Conservation (phyloP, 805 yeast species). For the Sporopachydermia quercuum region DNA sequence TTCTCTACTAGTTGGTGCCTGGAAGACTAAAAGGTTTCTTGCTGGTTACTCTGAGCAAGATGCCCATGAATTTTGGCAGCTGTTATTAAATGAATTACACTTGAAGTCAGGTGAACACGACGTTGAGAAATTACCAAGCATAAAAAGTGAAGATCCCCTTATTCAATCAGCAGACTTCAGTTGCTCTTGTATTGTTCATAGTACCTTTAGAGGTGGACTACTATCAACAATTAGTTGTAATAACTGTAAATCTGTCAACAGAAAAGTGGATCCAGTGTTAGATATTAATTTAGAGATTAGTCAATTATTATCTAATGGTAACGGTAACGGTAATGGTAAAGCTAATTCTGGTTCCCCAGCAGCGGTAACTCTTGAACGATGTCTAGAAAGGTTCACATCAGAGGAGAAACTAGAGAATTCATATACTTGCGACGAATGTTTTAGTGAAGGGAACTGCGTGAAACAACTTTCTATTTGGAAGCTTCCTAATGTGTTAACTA, state of each 20-base stretch:
- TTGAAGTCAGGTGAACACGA: slow-evolving; percentile 40
- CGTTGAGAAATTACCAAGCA: slow-evolving; percentile 70
- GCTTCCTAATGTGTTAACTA: slow-evolving; percentile 63
- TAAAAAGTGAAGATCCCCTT: slow-evolving; percentile 42
- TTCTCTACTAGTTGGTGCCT: slow-evolving; percentile 65
- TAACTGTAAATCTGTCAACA: slow-evolving; percentile 47
- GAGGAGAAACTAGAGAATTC: slow-evolving; percentile 62
- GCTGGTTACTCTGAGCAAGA: slow-evolving; percentile 98
- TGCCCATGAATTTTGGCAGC: slow-evolving; percentile 97
- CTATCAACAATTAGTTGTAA: slow-evolving; percentile 68
- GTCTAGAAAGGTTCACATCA: slow-evolving; percentile 64
- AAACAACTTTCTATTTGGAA: slow-evolving; percentile 57
- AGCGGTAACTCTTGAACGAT: slow-evolving; percentile 33
- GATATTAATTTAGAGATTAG: slow-evolving; percentile 73
- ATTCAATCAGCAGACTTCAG: slow-evolving; percentile 2
- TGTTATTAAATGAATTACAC: slow-evolving; percentile 75
- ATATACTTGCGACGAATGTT: slow-evolving; percentile 59
- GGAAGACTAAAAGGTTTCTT: slow-evolving; percentile 70
- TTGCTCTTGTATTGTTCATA: slow-evolving; percentile 74
- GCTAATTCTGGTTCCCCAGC: no score
- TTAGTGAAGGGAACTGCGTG: slow-evolving; percentile 43
- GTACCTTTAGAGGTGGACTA: slow-evolving; percentile 69
- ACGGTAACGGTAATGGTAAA: slow-evolving; percentile 10
- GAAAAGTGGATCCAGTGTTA: slow-evolving; percentile 75
- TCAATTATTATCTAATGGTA: slow-evolving; percentile 9